A percentile compares a stretch with the other conserved stretches of the same genome.
Evolutionary conservation across 2,329 filamentous ascomycete species (phyloP).

Genomic region (Cercospora berteroae): DNA sequence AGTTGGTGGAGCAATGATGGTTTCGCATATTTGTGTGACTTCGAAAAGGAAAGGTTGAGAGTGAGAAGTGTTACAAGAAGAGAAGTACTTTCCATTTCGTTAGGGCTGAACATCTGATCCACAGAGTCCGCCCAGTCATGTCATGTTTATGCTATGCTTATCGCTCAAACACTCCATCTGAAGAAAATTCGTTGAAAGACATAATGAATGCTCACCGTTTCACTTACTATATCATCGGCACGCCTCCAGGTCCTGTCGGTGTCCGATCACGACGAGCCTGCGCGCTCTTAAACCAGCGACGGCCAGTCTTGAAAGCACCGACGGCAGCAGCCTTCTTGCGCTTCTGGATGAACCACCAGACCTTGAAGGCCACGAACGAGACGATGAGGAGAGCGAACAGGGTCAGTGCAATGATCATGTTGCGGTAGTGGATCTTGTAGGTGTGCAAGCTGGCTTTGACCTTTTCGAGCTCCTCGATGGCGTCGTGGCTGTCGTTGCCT

Average conservation of each 20-base stretch:
- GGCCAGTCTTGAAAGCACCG: neutral
- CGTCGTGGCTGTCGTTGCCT: neutral
- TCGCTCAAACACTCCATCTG: neutral
- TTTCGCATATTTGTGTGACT: neutral
- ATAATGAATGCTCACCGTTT: neutral
- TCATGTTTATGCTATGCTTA: neutral
- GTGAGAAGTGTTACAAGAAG: neutral
- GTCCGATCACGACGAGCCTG: neutral
- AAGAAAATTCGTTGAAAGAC: neutral
- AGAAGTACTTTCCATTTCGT: neutral
- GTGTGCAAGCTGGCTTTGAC: slow-evolving; percentile 1
- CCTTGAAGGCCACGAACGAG: slow-evolving; percentile 10
- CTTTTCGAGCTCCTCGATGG: neutral
- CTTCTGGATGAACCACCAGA: slow-evolving; percentile 8
- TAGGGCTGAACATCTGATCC: neutral
- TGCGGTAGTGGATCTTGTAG: slow-evolving; percentile 11
- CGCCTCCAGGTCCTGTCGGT: neutral
- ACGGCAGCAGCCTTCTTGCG: neutral
- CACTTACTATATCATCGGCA: neutral
- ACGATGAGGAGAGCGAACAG: slow-evolving; percentile 5
- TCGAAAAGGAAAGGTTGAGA: neutral
- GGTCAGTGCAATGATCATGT: slow-evolving; percentile 10
- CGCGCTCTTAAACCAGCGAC: neutral
- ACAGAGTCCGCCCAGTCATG: neutral
- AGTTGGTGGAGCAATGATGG: neutral